Base-by-base conservation (phyloP, 2,329 filamentous ascomycete species). In the Pestalotiopsis sp. region DNA sequence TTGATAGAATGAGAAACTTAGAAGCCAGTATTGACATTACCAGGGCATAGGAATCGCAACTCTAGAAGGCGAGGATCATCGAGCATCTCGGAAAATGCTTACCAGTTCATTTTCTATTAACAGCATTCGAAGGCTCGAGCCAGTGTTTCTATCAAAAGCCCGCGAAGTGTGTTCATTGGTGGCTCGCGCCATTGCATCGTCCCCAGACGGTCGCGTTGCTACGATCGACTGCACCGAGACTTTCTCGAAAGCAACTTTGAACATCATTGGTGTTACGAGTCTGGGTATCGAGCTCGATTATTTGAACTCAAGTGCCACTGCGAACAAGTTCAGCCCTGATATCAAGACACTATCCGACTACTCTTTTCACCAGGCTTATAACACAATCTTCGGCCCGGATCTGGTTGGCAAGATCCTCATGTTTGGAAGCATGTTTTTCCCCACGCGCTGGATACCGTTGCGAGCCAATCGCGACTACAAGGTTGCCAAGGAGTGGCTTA, bases 51-150 rank as follows among this genome's bases (percentile, higher is more conserved):
- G 23, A 4, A 27, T 36, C 3, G 11, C 23, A 27, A 13, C 79
- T 81, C 45, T 77, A 12, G 78, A 82, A 63, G 78, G 77, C 14
- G 77, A 78, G 12, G 72, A 77, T 61, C 81, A 83, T 63, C 76
- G 75, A 49, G 69, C 69, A n/a, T 76, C 80, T 52, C 74, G 81
- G 36, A 78, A 75, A n/a, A 71, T 79, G 65, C 70, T 83, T 13
- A 75, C 66, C 59, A 63, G 69, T 9, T 72, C 75, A 2, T 83
- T 84, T 67, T 76, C 77, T 0, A 61, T 75, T 5, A 65, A 72
- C 1, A 79, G 79, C 27, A 72, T 80, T 25, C 77, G 77, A 14
- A 75, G 75, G 25, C 73, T 83, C 13, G 76, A 79, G 11, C 79
- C 80, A 4, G 61, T 76, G 2, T 77, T 84, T 61, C 73, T 78